Evolutionary conservation across 257 asterid genomes (phyloP).

Genomic region (Henckelia pumila): DNA sequence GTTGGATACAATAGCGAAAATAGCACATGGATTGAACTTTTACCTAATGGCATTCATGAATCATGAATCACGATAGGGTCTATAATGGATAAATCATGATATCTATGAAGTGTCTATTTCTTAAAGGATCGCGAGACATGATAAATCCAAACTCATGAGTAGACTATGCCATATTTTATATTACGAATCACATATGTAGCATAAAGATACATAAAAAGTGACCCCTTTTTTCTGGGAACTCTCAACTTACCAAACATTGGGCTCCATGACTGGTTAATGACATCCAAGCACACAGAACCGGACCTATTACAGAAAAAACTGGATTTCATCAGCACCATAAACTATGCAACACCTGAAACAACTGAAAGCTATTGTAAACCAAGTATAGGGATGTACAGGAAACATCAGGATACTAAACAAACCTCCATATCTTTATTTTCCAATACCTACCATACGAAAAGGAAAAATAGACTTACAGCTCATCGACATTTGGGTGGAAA

Average conservation of each 20-base stretch:
- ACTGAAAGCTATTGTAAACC: background rate
- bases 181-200: too few species aligned
- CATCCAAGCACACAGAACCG: constrained; percentile 93
- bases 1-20: background rate
- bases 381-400: background rate
- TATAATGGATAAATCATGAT: background rate
- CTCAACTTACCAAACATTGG: constrained; percentile 79
- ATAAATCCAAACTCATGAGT: background rate
- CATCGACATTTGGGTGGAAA: constrained; percentile 95
- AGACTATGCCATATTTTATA: background rate
- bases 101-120: background rate
- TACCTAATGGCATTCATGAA: background rate
- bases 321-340: constrained; percentile 7
- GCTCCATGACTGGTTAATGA: constrained; percentile 95
- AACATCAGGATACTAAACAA: background rate
- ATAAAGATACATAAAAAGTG: background rate
- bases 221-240: constrained; percentile 7
- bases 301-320: constrained; percentile 47
- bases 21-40: background rate
- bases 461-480: constrained; percentile 51
- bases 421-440: background rate
- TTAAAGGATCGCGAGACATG: background rate
- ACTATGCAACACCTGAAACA: background rate
- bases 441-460: background rate
- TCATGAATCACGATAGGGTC: too few species aligned